Base-by-base conservation (phyloP, 2,329 filamentous ascomycete genomes). In the Apiospora saccharicola region DNA sequence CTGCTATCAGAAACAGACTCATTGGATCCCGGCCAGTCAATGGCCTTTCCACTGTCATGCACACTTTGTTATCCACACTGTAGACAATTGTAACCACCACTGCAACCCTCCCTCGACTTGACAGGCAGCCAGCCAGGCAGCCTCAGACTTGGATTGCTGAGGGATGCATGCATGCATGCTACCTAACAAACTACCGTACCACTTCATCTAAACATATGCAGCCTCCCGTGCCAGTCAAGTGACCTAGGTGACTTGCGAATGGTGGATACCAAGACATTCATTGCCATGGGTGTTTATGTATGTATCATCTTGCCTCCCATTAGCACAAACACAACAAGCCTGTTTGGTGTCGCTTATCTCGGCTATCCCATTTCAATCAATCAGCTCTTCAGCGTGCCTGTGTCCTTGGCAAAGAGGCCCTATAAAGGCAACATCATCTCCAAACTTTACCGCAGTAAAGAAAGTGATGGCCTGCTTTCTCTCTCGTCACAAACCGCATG, bases 151-250 rank as follows among this genome's bases (percentile, higher is more conserved):
- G 51, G 24, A 24, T 53, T 53, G 51, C 46, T 34, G 24, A 34
- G 5, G 24, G 51, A 57, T 22, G 53, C 53, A 30, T 61, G 53
- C 53, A 61, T 12, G 30, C 53, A 34, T 61, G 14, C 51, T 34
- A 61, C 53, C 53, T 30, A 22, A 10, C 26, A 19, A 26, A 6
- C 51, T 16, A 57, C 26, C 5, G 51, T 34, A 7, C 47, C 51
- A 34, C 30, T 57, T 37, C 30, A 37, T 61, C 30, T 61, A 61
- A 34, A 41, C 19, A 3, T 19, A 64, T 41, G 34, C 57, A 41
- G 57, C 57, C 22, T 64, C 57, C 34, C 57, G 57, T 64, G 13
- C 30, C 57, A 64, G 57, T 64, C 57, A 64, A 64, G 57, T 64
- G 57, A 64, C 57, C 41, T 34, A 57, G 34, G 51, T 57, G 51